These are phyloP conservation scores for Paramecium sonneborni DNA, from an alignment of 73 alveolate genomes.

Conservation along the genomic window DNA sequence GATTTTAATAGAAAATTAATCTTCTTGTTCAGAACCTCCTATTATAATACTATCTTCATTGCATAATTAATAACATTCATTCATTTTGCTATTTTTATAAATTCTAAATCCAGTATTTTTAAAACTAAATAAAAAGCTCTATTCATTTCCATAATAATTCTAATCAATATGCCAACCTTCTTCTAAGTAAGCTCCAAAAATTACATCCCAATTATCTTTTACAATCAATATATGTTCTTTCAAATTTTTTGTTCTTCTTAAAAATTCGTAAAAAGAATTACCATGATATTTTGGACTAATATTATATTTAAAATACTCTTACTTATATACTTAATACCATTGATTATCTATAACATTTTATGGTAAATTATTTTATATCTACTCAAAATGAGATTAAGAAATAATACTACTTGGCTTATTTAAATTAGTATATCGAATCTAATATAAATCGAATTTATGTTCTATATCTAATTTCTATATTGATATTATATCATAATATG, in stretches of 20 bases:
- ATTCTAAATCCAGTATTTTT: neutral
- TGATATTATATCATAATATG: conserved; percentile 1
- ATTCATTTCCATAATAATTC: conserved; percentile 10
- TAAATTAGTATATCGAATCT: neutral
- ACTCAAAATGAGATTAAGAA: neutral
- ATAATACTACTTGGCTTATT: conserved; percentile 22
- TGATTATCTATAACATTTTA: neutral
- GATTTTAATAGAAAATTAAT: neutral
- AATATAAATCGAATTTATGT: neutral
- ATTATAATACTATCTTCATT: neutral
- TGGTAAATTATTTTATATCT: neutral
- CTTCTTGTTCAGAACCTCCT: neutral
- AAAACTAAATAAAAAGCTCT: neutral
- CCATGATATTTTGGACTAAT: conserved; percentile 28
- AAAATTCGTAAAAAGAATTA: neutral
- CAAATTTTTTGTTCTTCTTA: neutral
- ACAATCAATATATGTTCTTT: neutral
- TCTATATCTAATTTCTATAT: neutral
- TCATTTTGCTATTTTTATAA: neutral
- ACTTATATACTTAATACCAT: conserved; percentile 21
- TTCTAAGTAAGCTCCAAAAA: conserved; percentile 36
- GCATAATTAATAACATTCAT: neutral
- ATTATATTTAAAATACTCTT: neutral
- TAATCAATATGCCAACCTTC: conserved; percentile 1
- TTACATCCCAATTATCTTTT: neutral